These are phyloP conservation scores for Alternaria tenuissima DNA, from an alignment of 2,329 filamentous ascomycete species.

Conservation along the genomic window DNA sequence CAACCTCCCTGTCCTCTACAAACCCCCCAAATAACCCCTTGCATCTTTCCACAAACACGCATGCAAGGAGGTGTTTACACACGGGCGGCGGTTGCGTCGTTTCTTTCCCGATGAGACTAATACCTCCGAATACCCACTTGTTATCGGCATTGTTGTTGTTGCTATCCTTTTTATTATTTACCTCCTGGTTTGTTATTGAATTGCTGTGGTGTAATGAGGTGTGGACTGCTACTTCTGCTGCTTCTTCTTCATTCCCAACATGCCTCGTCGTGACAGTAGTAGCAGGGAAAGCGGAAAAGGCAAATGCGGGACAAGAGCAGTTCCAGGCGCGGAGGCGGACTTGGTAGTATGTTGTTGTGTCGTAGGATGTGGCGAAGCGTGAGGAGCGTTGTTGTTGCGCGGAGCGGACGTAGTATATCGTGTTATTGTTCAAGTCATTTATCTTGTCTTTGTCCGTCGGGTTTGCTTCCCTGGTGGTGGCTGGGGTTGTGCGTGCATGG, in stretches of 20 bases:
- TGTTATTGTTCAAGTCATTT: not conserved
- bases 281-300: slow-evolving; percentile 70
- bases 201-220: too few relatives aligned
- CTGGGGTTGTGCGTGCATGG: too few relatives aligned
- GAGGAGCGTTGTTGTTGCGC: slow-evolving; percentile 55
- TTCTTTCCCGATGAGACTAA: slow-evolving; percentile 50
- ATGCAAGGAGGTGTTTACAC: slow-evolving; percentile 93
- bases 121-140: slow-evolving; percentile 53
- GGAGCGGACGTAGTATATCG: slow-evolving; percentile 70
- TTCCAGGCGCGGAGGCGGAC: slow-evolving; percentile 82
- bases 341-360: slow-evolving; percentile 63
- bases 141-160: slow-evolving; percentile 1
- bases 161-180: rapidly evolving
- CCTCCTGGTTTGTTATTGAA: too few relatives aligned
- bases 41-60: slow-evolving; percentile 76
- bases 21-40: slow-evolving; percentile 63
- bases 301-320: slow-evolving; percentile 88
- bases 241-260: too few relatives aligned
- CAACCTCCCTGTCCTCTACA: slow-evolving; percentile 64
- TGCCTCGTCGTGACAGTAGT: too few relatives aligned
- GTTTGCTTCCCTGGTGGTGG: not conserved
- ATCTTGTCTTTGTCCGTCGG: not conserved
- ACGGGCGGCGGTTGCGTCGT: slow-evolving; percentile 62
- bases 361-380: slow-evolving; percentile 41
- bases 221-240: too few relatives aligned